Evolutionary conservation across 495 filamentous ascomycete species (phyloP).

Genomic region (Hyaloscypha variabilis): DNA sequence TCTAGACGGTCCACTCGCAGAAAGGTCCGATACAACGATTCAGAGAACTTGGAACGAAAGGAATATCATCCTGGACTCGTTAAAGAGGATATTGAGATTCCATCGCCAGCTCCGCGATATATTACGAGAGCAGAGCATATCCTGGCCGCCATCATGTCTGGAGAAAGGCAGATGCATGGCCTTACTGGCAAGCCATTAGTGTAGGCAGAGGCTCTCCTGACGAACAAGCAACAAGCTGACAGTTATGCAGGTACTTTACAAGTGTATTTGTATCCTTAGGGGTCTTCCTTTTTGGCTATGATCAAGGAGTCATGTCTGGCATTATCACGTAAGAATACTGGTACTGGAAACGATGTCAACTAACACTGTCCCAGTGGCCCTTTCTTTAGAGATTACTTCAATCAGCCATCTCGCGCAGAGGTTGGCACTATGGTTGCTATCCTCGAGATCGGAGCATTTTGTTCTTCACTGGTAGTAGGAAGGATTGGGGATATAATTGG

Average conservation of each 20-base stretch:
- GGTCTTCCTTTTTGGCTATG: conserved; percentile 97
- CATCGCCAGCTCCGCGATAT: conserved; percentile 62
- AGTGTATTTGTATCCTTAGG: conserved; percentile 97
- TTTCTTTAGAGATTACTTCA: conserved; percentile 89
- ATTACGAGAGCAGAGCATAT: conserved; percentile 66
- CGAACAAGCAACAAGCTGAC: conserved; percentile 37
- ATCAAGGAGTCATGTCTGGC: conserved; percentile 98
- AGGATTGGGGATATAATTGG: conserved; percentile 91
- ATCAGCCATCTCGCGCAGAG: conserved; percentile 79
- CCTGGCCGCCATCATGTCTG: conserved; percentile 83
- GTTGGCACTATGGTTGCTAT: conserved; percentile 97
- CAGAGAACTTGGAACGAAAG: conserved; percentile 31
- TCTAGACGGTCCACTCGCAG: conserved; percentile 46
- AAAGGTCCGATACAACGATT: conserved; percentile 46
- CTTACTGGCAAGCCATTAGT: conserved; percentile 94
- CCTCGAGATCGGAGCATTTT: conserved; percentile 89
- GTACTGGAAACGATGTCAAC: conserved; percentile 13
- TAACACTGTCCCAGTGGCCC: conserved; percentile 59
- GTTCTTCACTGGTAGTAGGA: conserved; percentile 88
- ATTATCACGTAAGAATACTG: conserved; percentile 85
- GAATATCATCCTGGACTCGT: conserved; percentile 50
- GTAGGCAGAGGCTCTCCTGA: conserved; percentile 51
- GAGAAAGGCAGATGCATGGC: conserved; percentile 78
- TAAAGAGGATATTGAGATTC: conserved; percentile 85
- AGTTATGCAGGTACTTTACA: conserved; percentile 79